Base-by-base conservation (phyloP, 129 eudicot genomes). In the Flaveria robusta region DNA sequence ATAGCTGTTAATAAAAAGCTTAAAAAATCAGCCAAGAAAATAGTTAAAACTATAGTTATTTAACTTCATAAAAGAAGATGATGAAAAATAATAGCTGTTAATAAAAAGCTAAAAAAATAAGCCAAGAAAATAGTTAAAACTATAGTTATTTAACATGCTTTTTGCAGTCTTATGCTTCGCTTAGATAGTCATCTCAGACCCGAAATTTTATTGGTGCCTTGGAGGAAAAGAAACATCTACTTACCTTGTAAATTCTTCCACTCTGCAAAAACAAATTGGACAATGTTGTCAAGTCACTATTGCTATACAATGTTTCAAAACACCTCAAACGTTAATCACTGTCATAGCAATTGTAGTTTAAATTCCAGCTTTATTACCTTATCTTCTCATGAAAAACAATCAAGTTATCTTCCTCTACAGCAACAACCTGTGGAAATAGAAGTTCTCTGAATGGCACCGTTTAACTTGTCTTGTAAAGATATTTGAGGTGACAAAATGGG, bases 191-290 rank as follows among this genome's bases (percentile, higher is more conserved):
- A 60, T 18, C 74, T 70, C 19, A 49, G 47, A 66, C 39, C 22
- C 9, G 41, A 67, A 10, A 76, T 37, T 13, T 26, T 63, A 49
- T 29, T 46, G 65, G 50, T 55, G 50, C n/a, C 9, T 59, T 12
- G 66, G 41, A 12, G 34, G 34, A 55, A 66, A 51, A 20, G 42
- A 39, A 80, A 27, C 69, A 58, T 73, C 60, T 66, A 59, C 74
- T 42, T 85, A 91, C 97, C 97, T 95, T 52, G 88, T 79, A 66
- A 95, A 91, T 65, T 95, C 96, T 51, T 89, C 97, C 89, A 95
- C 88, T 83, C 99, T 91, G 97, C 85, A 52, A 39, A 74, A 71
- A 81, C 72, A 62, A 72, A 19, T 56, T 78, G 52, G 74, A 74
- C 66, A 39, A 76, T 52, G 63, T 27, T 68, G 71, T 69, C 63